Percentiles rank a stretch among this genome's conserved stretches.
Evolutionary conservation across 768 basidiomycete genomes (phyloP).

Genomic region (Leccinum broughii): DNA sequence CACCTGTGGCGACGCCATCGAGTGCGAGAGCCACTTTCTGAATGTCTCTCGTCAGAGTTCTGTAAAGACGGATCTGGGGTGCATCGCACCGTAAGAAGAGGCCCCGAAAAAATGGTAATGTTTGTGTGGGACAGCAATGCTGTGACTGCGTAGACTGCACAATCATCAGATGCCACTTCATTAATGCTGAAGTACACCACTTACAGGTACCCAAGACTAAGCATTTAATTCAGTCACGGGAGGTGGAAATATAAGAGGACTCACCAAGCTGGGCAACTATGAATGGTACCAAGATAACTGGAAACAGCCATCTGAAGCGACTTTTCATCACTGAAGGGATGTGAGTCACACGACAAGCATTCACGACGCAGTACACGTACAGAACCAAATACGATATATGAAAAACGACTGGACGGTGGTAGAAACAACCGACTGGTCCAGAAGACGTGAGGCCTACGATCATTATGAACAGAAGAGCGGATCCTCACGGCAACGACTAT

Average conservation of each 20-base stretch:
- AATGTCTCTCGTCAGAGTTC: constrained; percentile 6
- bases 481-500: constrained; percentile 24
- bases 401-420: constrained; percentile 26
- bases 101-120: constrained; percentile 17
- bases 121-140: constrained; percentile 17
- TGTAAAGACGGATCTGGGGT: not conserved
- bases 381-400: constrained; percentile 27
- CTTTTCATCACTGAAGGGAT: constrained; percentile 11
- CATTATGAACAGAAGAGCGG: not conserved
- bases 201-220: constrained; percentile 20
- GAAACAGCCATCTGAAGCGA: constrained; percentile 22
- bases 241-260: not conserved
- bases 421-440: constrained; percentile 21
- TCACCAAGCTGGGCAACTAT: constrained; percentile 21
- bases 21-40: constrained; percentile 18
- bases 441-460: constrained; percentile 14
- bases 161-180: constrained; percentile 5
- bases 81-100: constrained; percentile 20
- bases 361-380: constrained; percentile 12
- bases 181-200: not conserved
- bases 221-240: constrained; percentile 1
- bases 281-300: constrained; percentile 17
- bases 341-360: not conserved
- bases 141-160: constrained; percentile 18
- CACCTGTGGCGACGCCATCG: constrained; percentile 15